These are phyloP conservation scores for Alternaria gaisen DNA, from an alignment of 2,329 filamentous ascomycete species.

Conservation along the genomic window DNA sequence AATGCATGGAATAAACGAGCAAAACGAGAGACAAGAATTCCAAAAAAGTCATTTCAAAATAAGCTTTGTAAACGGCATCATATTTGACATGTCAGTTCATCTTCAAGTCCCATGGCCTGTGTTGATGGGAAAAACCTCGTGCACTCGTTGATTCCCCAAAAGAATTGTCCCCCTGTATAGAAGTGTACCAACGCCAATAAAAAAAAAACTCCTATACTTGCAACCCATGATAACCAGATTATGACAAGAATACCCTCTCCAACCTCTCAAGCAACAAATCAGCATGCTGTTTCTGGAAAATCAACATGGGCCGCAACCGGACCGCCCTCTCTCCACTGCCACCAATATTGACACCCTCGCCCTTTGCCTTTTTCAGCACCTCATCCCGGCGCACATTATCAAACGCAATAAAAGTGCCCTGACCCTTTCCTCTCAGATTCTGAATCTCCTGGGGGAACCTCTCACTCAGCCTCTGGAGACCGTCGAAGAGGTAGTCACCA, in stretches of 20 bases:
- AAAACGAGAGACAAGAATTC: too few relatives aligned
- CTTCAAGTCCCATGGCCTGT: too few relatives aligned
- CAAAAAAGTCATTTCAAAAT: too few relatives aligned
- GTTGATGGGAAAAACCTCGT: too few relatives aligned
- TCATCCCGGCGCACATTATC: slow-evolving; percentile 82
- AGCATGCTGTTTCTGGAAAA: slow-evolving; percentile 90
- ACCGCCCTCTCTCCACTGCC: slow-evolving; percentile 78
- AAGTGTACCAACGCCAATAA: too few relatives aligned
- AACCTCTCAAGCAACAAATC: slow-evolving; percentile 82
- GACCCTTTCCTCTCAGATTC: slow-evolving; percentile 86
- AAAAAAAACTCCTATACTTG: too few relatives aligned
- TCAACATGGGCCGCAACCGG: slow-evolving; percentile 85
- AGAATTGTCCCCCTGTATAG: too few relatives aligned
- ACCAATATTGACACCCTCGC: slow-evolving; percentile 87
- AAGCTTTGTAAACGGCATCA: too few relatives aligned
- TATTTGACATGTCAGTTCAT: too few relatives aligned
- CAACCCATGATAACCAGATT: neutral
- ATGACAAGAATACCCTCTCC: slow-evolving; percentile 72
- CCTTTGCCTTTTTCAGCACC: slow-evolving; percentile 81
- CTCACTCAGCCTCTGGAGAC: slow-evolving; percentile 71
- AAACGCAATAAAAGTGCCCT: slow-evolving; percentile 93
- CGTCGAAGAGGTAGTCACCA: slow-evolving; percentile 79
- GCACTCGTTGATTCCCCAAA: too few relatives aligned
- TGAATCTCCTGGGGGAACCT: slow-evolving; percentile 80
- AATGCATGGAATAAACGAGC: too few relatives aligned